Conservation (phyloP, 495 filamentous ascomycete genomes). For the Penicillium antarcticum region DNA sequence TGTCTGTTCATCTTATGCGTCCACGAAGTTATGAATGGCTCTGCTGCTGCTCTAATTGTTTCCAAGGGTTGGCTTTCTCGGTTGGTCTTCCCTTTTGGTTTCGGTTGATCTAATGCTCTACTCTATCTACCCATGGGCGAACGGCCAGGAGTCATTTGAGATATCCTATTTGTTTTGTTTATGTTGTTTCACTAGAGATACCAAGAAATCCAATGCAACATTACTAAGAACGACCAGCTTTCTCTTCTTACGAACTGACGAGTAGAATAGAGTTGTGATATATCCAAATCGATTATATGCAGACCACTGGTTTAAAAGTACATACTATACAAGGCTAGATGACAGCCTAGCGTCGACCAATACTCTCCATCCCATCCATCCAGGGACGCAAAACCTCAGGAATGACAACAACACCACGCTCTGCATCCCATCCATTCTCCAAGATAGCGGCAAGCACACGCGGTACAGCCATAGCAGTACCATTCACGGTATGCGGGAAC, state of each 20-base stretch:
- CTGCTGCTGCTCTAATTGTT: background rate
- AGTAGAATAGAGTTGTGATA: background rate
- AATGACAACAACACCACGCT: conserved; percentile 58
- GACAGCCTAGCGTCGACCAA: conserved; percentile 30
- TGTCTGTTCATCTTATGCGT: conserved; percentile 22
- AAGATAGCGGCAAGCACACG: conserved; percentile 85
- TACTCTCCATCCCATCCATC: conserved; percentile 74
- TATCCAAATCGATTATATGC: background rate
- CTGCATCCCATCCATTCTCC: conserved; percentile 86
- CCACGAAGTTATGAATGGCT: conserved; percentile 20
- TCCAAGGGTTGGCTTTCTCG: background rate
- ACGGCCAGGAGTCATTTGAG: background rate
- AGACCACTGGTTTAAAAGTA: background rate
- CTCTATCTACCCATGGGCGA: background rate
- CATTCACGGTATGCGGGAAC: conserved; percentile 87
- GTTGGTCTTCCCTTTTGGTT: background rate
- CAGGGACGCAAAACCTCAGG: conserved; percentile 74
- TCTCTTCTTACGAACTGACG: background rate
- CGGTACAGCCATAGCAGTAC: conserved; percentile 89
- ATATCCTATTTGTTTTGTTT: background rate
- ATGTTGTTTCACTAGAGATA: background rate
- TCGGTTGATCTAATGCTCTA: background rate
- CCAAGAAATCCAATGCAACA: background rate
- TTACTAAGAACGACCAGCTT: background rate
- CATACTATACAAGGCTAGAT: conserved; percentile 11